Evolutionary conservation across 2,329 filamentous ascomycete species (phyloP).

Genomic region (Hypoxylon sp.): DNA sequence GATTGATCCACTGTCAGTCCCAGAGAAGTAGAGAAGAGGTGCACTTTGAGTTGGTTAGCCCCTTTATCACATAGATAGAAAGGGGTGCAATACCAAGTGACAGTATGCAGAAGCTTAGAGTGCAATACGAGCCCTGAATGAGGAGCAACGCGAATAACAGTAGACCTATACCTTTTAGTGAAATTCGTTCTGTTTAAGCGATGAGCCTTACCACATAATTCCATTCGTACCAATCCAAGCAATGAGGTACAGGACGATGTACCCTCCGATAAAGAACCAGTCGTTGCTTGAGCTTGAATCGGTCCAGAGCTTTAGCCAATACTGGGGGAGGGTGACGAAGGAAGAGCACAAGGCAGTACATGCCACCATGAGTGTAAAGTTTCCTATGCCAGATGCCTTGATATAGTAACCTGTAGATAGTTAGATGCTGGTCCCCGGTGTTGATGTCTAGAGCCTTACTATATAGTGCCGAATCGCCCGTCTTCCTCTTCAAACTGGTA

Average conservation of each 20-base stretch:
- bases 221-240: constrained; percentile 58
- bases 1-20: constrained; percentile 59
- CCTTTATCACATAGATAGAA: not conserved
- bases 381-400: constrained; percentile 47
- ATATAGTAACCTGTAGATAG: constrained; percentile 53
- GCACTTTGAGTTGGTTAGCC: constrained; percentile 52
- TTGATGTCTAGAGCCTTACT: constrained; percentile 43
- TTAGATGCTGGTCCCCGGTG: constrained; percentile 17
- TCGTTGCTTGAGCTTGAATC: constrained; percentile 47
- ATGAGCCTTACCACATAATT: constrained; percentile 54
- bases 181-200: not conserved
- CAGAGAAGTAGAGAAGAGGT: constrained; percentile 59
- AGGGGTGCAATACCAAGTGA: constrained; percentile 43
- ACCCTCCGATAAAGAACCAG: constrained; percentile 57
- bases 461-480: constrained; percentile 58
- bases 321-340: constrained; percentile 57
- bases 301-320: constrained; percentile 60
- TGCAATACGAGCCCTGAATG: constrained; percentile 57
- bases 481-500: constrained; percentile 47
- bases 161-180: constrained; percentile 49
- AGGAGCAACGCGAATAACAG: constrained; percentile 55
- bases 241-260: constrained; percentile 54
- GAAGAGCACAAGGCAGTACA: constrained; percentile 52
- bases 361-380: constrained; percentile 49
- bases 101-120: constrained; percentile 52